Base-by-base conservation (phyloP, 2,329 filamentous ascomycete genomes). In the Talaromyces sp. region DNA sequence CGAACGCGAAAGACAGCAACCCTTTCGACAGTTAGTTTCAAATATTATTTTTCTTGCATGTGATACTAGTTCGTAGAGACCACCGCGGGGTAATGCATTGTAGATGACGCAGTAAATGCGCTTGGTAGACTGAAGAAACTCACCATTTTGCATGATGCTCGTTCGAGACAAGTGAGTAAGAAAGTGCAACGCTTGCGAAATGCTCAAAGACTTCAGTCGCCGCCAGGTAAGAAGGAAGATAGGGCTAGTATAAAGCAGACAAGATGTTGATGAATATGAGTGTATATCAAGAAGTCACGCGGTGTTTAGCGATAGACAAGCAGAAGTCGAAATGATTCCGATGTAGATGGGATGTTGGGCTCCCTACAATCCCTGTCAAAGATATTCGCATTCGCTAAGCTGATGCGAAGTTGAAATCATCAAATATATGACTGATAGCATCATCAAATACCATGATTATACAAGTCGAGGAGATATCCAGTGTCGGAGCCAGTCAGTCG, bases 1-100 rank as follows among this genome's bases (percentile, higher is more conserved):
- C 68, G 69, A 68, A 25, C 68, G 67, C 64, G 77, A 80, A 59
- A 75, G 70, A 69, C 77, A 79, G 70, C 77, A 80, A 70, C 78
- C 78, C 78, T 80, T 37, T 45, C 62, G 22, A 47, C 9, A 27
- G 45, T 49, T 39, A 17, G 47, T n/a, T 22, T 62, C 33, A 57
- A 13, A 11, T 3, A 39, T 62, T 52, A 7, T 4, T n/a, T 31
- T 43, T 15, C 22, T 59, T 37, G 22, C 13, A 5, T 37, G 19
- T 13, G 17, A 2, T 1, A 54, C 27, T n/a, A 35, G 50, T 13
- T 37, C 19, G 1, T 22, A 19, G 13, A 54, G n/a, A 11, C 7
- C 5, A 35, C 11, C 5, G 50, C 31, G n/a, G 17, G 50, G 17
- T 22, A 50, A 9, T 15, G 10, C 11, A 22, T 7, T 54, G 31